phyloP scores from a whole-genome alignment of 2,329 filamentous ascomycete species.

The Penicillium sp. region DNA sequence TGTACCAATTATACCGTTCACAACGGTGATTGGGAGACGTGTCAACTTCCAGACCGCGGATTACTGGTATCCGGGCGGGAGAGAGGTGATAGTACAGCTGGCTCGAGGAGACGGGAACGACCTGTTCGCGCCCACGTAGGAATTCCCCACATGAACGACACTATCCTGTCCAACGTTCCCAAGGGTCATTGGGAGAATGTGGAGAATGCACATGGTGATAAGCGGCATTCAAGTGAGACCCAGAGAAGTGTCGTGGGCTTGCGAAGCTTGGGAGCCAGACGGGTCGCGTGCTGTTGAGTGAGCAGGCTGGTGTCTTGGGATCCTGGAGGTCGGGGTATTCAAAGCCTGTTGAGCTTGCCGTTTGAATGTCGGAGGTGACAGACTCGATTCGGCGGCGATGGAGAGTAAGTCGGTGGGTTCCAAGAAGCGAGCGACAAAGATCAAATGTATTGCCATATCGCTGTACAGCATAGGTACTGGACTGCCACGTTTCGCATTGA shows the following conservation, averaged over 20 bases:
- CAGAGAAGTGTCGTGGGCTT: slow-evolving; percentile 55
- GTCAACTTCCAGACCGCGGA: slow-evolving; percentile 55
- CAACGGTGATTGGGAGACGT: slow-evolving; percentile 57
- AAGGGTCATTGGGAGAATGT: slow-evolving; percentile 58
- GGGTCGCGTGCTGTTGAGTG: slow-evolving; percentile 53
- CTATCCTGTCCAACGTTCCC: slow-evolving; percentile 53
- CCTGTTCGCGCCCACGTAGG: slow-evolving; percentile 56
- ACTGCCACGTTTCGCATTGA: neutral
- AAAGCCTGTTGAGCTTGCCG: slow-evolving; percentile 46
- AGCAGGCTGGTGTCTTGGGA: slow-evolving; percentile 54
- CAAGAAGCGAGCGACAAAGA: neutral
- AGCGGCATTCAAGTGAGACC: slow-evolving; percentile 51
- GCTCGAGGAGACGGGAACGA: slow-evolving; percentile 61
- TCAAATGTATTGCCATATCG: neutral
- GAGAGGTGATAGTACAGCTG: slow-evolving; percentile 63
- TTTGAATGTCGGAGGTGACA: slow-evolving; percentile 10
- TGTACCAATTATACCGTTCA: slow-evolving; percentile 58
- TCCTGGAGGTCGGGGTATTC: slow-evolving; percentile 51
- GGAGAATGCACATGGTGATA: slow-evolving; percentile 56
- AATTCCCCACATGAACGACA: slow-evolving; percentile 53
- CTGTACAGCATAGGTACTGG: neutral
- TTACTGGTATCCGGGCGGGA: slow-evolving; percentile 56
- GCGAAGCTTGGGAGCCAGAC: slow-evolving; percentile 53
- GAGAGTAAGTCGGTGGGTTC: neutral
- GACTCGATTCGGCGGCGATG: neutral